Evolutionary conservation across 306 rosid species (phyloP).

Genomic region (Citrullus amarus): DNA sequence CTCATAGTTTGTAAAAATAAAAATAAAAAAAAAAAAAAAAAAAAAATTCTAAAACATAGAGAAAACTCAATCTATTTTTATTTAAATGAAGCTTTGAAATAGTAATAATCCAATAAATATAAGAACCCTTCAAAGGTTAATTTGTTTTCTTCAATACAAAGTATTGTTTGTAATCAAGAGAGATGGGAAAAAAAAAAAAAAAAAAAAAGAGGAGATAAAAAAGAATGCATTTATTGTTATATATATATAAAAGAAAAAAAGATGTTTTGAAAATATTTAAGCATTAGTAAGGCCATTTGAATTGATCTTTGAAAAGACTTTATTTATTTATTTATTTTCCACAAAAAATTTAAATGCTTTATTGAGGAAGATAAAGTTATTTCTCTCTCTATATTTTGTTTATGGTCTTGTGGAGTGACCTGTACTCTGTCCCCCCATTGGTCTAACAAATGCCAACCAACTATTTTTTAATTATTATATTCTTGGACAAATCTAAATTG

Average conservation of each 20-base stretch:
- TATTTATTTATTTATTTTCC: neutral
- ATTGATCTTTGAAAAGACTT: neutral
- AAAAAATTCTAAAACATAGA: neutral
- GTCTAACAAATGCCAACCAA: neutral
- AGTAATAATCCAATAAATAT: neutral
- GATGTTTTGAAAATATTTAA: neutral
- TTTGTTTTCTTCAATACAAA: neutral
- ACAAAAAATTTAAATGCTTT: neutral
- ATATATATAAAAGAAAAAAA: neutral
- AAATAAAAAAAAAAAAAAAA: too few species aligned
- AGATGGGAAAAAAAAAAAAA: neutral
- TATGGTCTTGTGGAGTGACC: neutral
- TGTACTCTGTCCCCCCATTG: constrained; percentile 4
- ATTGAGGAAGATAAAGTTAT: neutral
- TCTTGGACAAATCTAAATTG: constrained; percentile 1
- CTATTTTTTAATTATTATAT: neutral
- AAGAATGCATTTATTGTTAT: neutral
- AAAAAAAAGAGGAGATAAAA: neutral
- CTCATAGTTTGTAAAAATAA: neutral
- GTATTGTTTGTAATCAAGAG: neutral
- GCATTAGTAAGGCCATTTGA: neutral
- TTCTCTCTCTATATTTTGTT: neutral
- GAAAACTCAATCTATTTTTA: neutral
- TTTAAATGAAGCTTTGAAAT: neutral
- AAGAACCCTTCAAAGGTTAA: neutral